These are phyloP conservation scores for Aspergillus amoenus DNA, from an alignment of 2,329 filamentous ascomycete species.

Conservation along the genomic window DNA sequence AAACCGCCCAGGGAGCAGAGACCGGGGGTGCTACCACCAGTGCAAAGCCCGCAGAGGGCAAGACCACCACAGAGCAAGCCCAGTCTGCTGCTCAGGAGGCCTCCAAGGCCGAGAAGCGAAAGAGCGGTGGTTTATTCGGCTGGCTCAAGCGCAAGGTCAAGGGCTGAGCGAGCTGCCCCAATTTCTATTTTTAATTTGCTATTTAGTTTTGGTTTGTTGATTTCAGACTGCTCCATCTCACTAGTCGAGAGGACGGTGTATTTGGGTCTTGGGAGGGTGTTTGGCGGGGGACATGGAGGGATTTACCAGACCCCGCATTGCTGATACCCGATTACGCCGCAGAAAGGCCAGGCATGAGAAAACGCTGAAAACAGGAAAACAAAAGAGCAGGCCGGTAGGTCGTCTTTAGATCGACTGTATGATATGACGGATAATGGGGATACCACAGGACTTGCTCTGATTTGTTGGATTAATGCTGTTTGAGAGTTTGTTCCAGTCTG, in stretches of 20 bases:
- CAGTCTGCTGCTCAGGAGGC: conserved; percentile 12
- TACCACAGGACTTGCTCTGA: conserved; percentile 13
- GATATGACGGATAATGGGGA: conserved; percentile 15
- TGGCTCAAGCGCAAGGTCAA: conserved; percentile 34
- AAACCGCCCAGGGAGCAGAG: conserved; percentile 6
- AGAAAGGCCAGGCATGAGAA: background rate
- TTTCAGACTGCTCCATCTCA: conserved; percentile 4
- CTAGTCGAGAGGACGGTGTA: conserved; percentile 6
- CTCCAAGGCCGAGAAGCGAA: conserved; percentile 23
- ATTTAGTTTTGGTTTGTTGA: conserved; percentile 3
- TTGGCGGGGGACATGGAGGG: conserved; percentile 2
- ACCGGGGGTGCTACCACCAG: conserved; percentile 9
- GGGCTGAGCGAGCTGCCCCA: conserved; percentile 5
- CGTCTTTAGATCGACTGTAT: conserved; percentile 13
- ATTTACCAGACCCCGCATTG: conserved; percentile 11
- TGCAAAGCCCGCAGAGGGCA: conserved; percentile 24
- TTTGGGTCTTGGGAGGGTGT: conserved; percentile 9
- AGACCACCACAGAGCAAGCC: conserved; percentile 14
- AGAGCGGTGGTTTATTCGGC: conserved; percentile 25
- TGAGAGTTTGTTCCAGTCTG: conserved; percentile 4
- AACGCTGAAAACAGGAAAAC: background rate
- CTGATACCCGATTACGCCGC: conserved; percentile 18
- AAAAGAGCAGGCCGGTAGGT: background rate
- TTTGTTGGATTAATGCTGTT: conserved; percentile 11
- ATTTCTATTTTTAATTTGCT: background rate